Evolutionary conservation across 1,284 basidiomycete genomes (phyloP).

Genomic region (Melampsora americana): DNA sequence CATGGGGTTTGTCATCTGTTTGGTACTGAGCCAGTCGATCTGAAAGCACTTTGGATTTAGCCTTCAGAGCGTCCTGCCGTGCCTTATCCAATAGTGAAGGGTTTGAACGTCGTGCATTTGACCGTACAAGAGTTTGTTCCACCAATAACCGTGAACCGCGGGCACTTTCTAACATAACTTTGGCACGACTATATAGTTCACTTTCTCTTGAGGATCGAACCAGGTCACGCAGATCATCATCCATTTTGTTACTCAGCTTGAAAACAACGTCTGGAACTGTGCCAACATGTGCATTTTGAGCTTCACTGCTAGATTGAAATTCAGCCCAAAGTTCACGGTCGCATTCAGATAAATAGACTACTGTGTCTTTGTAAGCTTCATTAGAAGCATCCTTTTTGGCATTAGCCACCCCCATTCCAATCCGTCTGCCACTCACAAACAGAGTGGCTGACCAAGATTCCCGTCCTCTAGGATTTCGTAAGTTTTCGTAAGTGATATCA

Average conservation of each 20-base stretch:
- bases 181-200: constrained; percentile 58
- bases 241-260: constrained; percentile 66
- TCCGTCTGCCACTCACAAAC: constrained; percentile 71
- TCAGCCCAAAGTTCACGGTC: constrained; percentile 75
- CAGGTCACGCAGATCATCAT: constrained; percentile 71
- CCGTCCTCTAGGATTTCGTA: constrained; percentile 49
- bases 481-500: constrained; percentile 64
- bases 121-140: constrained; percentile 66
- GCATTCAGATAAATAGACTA: constrained; percentile 76
- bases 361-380: constrained; percentile 80
- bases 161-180: constrained; percentile 49
- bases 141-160: constrained; percentile 65
- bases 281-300: constrained; percentile 57
- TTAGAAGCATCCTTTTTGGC: constrained; percentile 74
- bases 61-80: constrained; percentile 21
- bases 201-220: constrained; percentile 66
- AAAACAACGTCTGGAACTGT: constrained; percentile 71
- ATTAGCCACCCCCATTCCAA: constrained; percentile 70
- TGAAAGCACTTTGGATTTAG: constrained; percentile 20
- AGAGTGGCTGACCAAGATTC: constrained; percentile 74
- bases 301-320: constrained; percentile 57
- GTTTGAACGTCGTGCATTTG: constrained; percentile 29
- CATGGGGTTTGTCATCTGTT: constrained; percentile 6
- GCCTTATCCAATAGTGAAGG: constrained; percentile 18
- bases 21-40: constrained; percentile 4